phyloP scores from a whole-genome alignment of 139 green algal genomes.

The Nannochloris sp. region DNA sequence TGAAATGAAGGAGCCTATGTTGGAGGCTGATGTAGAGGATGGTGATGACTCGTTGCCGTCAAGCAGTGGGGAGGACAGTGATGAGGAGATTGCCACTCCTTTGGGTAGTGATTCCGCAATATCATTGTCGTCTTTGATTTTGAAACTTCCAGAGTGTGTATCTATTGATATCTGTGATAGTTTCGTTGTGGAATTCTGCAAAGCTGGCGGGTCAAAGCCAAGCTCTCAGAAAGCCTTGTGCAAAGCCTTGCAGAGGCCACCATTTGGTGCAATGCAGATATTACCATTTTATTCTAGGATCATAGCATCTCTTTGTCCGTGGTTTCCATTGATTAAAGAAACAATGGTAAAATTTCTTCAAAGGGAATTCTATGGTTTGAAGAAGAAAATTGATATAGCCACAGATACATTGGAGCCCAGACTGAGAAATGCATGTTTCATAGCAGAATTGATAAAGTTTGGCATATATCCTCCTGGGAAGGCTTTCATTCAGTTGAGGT shows the following conservation, averaged over 20 bases:
- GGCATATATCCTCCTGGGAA: constrained; percentile 39
- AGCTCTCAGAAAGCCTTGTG: constrained; percentile 42
- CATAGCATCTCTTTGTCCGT: constrained; percentile 57
- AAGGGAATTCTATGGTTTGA: constrained; percentile 57
- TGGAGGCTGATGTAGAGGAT: neutral
- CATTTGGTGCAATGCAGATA: constrained; percentile 56
- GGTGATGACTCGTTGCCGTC: neutral
- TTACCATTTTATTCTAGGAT: constrained; percentile 77
- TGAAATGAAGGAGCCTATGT: constrained; percentile 8
- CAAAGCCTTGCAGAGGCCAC: constrained; percentile 56
- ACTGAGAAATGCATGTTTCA: constrained; percentile 69
- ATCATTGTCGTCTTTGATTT: constrained; percentile 60
- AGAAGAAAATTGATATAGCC: constrained; percentile 54
- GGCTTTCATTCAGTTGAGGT: constrained; percentile 50
- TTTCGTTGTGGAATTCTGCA: constrained; percentile 81
- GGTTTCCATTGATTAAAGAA: constrained; percentile 70
- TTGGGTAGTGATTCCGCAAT: neutral
- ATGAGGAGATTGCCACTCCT: neutral
- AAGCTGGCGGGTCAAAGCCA: constrained; percentile 56
- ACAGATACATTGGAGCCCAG: constrained; percentile 58
- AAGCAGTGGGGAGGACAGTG: constrained; percentile 1
- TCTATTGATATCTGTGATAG: constrained; percentile 72
- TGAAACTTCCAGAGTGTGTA: constrained; percentile 54
- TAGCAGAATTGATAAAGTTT: constrained; percentile 88
- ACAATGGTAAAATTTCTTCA: constrained; percentile 48